A percentile compares a stretch with the other conserved stretches of the same genome.
Evolutionary conservation across 2,329 filamentous ascomycete genomes (phyloP).

Genomic region (Mollisiaceae sp.): DNA sequence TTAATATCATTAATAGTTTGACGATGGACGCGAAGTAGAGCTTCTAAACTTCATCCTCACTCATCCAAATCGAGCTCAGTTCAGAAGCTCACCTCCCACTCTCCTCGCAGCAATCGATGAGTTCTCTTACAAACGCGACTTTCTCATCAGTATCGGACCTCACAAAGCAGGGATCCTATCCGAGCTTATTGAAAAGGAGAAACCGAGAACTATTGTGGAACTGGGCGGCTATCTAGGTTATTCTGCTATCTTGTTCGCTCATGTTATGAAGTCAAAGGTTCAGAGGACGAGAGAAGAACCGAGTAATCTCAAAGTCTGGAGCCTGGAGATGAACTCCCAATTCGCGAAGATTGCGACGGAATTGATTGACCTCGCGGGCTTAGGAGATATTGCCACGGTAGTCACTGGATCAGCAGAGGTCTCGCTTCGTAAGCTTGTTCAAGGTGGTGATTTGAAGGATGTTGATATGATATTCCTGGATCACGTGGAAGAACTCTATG

Average conservation of each 20-base stretch:
- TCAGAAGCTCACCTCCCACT: slow-evolving; percentile 65
- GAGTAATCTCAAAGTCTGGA: slow-evolving; percentile 51
- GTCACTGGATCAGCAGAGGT: slow-evolving; percentile 69
- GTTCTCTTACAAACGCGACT: slow-evolving; percentile 66
- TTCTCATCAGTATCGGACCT: slow-evolving; percentile 78
- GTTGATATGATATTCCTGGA: slow-evolving; percentile 80
- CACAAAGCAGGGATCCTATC: slow-evolving; percentile 73
- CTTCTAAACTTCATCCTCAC: slow-evolving; percentile 71
- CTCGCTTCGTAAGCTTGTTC: slow-evolving; percentile 63
- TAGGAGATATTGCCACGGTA: slow-evolving; percentile 70
- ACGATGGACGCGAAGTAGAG: slow-evolving; percentile 76
- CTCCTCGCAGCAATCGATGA: slow-evolving; percentile 73
- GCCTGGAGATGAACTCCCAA: slow-evolving; percentile 72
- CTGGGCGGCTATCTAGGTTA: slow-evolving; percentile 84
- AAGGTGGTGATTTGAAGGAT: slow-evolving; percentile 56
- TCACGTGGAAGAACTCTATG: slow-evolving; percentile 77
- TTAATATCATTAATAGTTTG: slow-evolving; percentile 47
- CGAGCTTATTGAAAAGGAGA: slow-evolving; percentile 68
- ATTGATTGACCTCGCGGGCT: slow-evolving; percentile 72
- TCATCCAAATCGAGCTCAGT: slow-evolving; percentile 63
- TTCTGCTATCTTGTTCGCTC: slow-evolving; percentile 75
- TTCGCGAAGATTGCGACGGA: slow-evolving; percentile 72
- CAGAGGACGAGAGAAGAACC: background rate
- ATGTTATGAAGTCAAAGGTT: background rate
- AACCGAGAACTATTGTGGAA: slow-evolving; percentile 73